phyloP scores from a whole-genome alignment of 2,329 filamentous ascomycete genomes.

The Emericellopsis cladophorae region DNA sequence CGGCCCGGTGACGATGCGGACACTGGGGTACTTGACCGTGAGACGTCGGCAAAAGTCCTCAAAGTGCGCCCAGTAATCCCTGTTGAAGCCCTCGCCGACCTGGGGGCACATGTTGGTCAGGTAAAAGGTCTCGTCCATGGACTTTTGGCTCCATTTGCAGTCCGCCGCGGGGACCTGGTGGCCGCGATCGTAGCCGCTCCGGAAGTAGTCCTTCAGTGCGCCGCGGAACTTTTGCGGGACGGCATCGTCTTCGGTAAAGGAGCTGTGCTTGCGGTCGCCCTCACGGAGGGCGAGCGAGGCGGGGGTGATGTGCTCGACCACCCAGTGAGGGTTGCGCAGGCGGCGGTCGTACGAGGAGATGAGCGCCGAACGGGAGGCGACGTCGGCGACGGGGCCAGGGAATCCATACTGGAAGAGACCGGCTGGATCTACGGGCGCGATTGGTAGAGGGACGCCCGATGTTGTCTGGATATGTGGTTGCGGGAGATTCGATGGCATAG shows the following conservation, averaged over 20 bases:
- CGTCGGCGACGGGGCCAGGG: slow-evolving; percentile 77
- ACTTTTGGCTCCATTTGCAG: slow-evolving; percentile 84
- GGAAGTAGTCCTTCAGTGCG: slow-evolving; percentile 85
- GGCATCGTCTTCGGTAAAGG: slow-evolving; percentile 67
- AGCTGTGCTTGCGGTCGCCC: slow-evolving; percentile 73
- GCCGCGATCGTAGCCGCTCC: slow-evolving; percentile 87
- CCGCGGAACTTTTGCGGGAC: slow-evolving; percentile 84
- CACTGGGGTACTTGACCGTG: slow-evolving; percentile 68
- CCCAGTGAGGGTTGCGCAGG: slow-evolving; percentile 87
- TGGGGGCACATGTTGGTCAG: slow-evolving; percentile 97
- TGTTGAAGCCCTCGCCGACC: slow-evolving; percentile 95
- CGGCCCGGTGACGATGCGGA: slow-evolving; percentile 86
- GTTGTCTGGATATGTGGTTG: slow-evolving; percentile 3
- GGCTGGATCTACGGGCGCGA: slow-evolving; percentile 53
- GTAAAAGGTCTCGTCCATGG: slow-evolving; percentile 92
- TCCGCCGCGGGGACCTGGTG: slow-evolving; percentile 97
- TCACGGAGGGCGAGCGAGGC: slow-evolving; percentile 62
- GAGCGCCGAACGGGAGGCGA: slow-evolving; percentile 63
- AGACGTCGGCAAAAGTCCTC: slow-evolving; percentile 91
- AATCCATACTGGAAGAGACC: slow-evolving; percentile 82
- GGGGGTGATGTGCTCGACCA: slow-evolving; percentile 90
- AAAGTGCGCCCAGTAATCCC: slow-evolving; percentile 98
- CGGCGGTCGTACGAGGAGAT: slow-evolving; percentile 85
- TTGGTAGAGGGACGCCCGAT: slow-evolving; percentile 24
- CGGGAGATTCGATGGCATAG: too few species aligned